phyloP scores from a whole-genome alignment of 2,329 filamentous ascomycete genomes.

The Fusarium caatingaense region DNA sequence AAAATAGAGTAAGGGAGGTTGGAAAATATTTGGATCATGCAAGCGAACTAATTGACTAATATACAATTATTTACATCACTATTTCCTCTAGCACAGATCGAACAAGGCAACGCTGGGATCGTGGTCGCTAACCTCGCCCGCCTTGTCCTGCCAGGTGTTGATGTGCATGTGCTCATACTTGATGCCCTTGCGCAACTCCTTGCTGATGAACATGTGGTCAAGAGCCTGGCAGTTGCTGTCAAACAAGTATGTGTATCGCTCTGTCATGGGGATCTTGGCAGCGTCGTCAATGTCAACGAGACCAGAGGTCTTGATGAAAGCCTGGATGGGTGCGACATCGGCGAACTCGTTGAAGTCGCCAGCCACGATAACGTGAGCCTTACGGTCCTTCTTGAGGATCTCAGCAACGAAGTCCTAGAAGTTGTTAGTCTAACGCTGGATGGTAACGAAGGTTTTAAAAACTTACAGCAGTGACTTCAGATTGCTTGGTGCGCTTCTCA shows the following conservation, averaged over 20 bases:
- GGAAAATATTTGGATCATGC: background rate
- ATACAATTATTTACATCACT: background rate
- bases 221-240: conserved; percentile 77
- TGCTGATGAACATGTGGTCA: conserved; percentile 76
- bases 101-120: conserved; percentile 74
- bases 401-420: conserved; percentile 63
- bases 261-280: conserved; percentile 60
- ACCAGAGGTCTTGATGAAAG: conserved; percentile 64
- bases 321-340: conserved; percentile 68
- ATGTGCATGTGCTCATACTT: conserved; percentile 76
- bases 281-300: conserved; percentile 72
- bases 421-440: background rate
- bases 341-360: conserved; percentile 81
- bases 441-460: background rate
- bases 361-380: conserved; percentile 68
- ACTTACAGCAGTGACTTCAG: conserved; percentile 66
- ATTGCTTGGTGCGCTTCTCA: conserved; percentile 66
- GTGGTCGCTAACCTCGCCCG: conserved; percentile 72
- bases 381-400: conserved; percentile 66
- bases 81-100: conserved; percentile 62
- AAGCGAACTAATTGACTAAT: background rate
- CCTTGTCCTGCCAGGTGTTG: conserved; percentile 73
- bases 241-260: conserved; percentile 78
- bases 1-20: background rate
- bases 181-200: conserved; percentile 57